Conservation (phyloP, 139 green algal genomes). For the Tetratostichococcus sp. region DNA sequence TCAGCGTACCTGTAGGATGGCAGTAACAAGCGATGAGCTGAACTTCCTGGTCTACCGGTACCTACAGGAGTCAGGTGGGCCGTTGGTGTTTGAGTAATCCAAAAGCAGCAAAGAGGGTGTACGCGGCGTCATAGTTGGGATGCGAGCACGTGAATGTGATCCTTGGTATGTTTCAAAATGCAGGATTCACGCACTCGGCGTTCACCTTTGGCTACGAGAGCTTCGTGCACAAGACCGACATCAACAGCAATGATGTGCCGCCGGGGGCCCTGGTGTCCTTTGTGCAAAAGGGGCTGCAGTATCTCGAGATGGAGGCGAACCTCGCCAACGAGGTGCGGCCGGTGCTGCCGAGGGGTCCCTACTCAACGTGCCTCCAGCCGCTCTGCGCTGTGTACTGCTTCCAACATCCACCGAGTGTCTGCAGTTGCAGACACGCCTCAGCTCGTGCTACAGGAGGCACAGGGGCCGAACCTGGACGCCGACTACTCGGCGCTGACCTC, state of each 20-base stretch:
- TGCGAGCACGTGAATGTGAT: too few species aligned
- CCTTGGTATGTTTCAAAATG: too few species aligned
- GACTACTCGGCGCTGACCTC: slow-evolving; percentile 83
- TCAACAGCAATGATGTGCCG: slow-evolving; percentile 83
- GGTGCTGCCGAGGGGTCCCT: too few species aligned
- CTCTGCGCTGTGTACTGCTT: too few species aligned
- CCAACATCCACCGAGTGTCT: too few species aligned
- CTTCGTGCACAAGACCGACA: slow-evolving; percentile 46
- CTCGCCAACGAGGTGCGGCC: slow-evolving; percentile 52
- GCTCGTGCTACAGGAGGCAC: too few species aligned
- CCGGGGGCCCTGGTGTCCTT: slow-evolving; percentile 88
- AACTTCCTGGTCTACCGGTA: slow-evolving; percentile 96
- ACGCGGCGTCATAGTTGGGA: too few species aligned
- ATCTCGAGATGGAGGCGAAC: slow-evolving; percentile 96
- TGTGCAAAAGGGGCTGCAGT: slow-evolving; percentile 96
- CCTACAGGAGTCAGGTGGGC: slow-evolving; percentile 85
- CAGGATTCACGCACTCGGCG: slow-evolving; percentile 84
- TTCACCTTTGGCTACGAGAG: slow-evolving; percentile 93
- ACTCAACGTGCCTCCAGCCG: too few species aligned
- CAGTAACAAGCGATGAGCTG: slow-evolving; percentile 79
- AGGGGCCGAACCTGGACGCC: slow-evolving; percentile 65
- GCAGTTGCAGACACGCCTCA: too few species aligned
- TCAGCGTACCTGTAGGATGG: slow-evolving; percentile 24
- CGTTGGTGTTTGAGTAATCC: too few species aligned
- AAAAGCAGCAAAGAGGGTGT: too few species aligned